Evolutionary conservation across 495 filamentous ascomycete species (phyloP).

Genomic region (Viridothelium virens): DNA sequence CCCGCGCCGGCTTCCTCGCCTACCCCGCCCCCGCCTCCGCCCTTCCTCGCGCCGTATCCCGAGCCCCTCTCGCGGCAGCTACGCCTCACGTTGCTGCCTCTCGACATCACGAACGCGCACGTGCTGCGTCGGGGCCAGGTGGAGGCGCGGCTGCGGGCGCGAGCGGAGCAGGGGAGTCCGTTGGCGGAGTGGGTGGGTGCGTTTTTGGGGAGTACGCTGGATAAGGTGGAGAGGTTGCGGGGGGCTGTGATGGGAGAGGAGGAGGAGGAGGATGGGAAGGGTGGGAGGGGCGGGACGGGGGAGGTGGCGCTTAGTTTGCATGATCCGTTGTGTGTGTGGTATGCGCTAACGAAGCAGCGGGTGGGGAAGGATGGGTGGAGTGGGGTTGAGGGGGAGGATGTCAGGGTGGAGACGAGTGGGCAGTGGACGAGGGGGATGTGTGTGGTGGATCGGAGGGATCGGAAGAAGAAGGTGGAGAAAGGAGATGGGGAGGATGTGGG

Average conservation of each 20-base stretch:
- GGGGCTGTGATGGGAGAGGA: constrained; percentile 46
- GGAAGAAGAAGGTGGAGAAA: constrained; percentile 45
- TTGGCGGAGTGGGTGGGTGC: constrained; percentile 73
- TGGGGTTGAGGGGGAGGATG: constrained; percentile 51
- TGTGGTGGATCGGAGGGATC: constrained; percentile 63
- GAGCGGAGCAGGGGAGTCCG: constrained; percentile 52
- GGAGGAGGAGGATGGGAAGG: constrained; percentile 40
- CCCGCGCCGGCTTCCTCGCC: constrained; percentile 14
- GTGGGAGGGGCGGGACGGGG: constrained; percentile 39
- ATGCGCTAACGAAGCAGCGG: constrained; percentile 52
- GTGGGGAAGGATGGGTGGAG: constrained; percentile 31
- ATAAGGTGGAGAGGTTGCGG: constrained; percentile 57
- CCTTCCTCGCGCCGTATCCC: constrained; percentile 50
- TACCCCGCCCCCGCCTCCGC: constrained; percentile 29
- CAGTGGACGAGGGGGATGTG: constrained; percentile 95
- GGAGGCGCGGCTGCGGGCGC: constrained; percentile 35
- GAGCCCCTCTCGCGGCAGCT: constrained; percentile 54
- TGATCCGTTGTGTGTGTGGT: constrained; percentile 85
- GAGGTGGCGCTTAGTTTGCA: constrained; percentile 64
- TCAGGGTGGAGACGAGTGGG: constrained; percentile 76
- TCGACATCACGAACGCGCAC: constrained; percentile 81
- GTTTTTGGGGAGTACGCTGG: constrained; percentile 70
- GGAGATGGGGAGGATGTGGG: constrained; percentile 37
- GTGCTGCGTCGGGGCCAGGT: constrained; percentile 52
- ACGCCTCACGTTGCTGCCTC: constrained; percentile 71